Evolutionary conservation across 805 yeast species (phyloP).

Genomic region (Myxozyma nipponensis): DNA sequence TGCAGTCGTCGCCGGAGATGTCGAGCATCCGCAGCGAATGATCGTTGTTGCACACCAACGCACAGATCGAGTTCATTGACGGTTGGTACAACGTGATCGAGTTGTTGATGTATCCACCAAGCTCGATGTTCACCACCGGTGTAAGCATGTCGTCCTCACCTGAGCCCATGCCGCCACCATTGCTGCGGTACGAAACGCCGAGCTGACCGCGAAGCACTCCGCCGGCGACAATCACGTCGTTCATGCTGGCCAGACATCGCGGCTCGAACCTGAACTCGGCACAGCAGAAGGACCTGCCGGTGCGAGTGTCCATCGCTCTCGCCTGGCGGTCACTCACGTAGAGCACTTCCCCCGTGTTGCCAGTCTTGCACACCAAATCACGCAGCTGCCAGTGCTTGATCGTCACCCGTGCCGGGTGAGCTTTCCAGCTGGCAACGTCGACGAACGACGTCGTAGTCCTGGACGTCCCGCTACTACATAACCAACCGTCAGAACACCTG

Average conservation of each 20-base stretch:
- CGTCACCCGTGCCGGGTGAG: constrained; percentile 32
- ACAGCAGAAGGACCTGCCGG: constrained; percentile 40
- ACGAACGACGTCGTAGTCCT: constrained; percentile 20
- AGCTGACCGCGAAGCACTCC: constrained; percentile 64
- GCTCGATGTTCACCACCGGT: constrained; percentile 44
- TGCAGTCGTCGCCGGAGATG: constrained; percentile 48
- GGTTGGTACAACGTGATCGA: constrained; percentile 49
- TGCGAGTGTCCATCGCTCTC: constrained; percentile 43
- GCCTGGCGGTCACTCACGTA: constrained; percentile 59
- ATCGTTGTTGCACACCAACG: constrained; percentile 83
- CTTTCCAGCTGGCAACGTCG: constrained; percentile 10
- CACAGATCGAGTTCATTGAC: constrained; percentile 41
- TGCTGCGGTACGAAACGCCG: constrained; percentile 50
- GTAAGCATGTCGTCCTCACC: background rate
- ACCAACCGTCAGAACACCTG: background rate
- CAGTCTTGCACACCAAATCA: constrained; percentile 58
- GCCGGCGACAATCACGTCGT: constrained; percentile 47
- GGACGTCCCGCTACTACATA: constrained; percentile 7
- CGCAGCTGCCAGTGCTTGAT: constrained; percentile 74
- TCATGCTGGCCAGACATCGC: constrained; percentile 57
- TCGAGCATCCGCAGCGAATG: constrained; percentile 62
- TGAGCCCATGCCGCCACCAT: constrained; percentile 32
- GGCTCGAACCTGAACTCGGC: constrained; percentile 62
- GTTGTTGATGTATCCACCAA: constrained; percentile 83
- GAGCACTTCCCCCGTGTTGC: constrained; percentile 44